A percentile compares a stretch with the other conserved stretches of the same genome.
These are phyloP conservation scores for Cercospora brassicicola DNA, from an alignment of 2,329 filamentous ascomycete genomes.

Conservation along the genomic window DNA sequence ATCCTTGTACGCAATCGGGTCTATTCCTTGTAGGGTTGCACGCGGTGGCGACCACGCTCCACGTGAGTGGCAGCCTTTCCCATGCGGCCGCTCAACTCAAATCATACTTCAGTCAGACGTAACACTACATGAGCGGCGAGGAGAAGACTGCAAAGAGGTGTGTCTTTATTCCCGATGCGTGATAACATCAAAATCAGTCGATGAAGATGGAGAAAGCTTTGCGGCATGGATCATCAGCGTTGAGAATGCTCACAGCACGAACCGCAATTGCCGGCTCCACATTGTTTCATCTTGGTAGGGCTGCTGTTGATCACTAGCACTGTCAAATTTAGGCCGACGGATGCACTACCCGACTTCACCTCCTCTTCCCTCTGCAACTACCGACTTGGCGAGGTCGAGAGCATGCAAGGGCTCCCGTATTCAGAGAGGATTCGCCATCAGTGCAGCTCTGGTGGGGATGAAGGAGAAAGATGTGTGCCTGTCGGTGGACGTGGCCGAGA, in stretches of 20 bases:
- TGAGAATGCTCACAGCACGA: not conserved
- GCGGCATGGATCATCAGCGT: not conserved
- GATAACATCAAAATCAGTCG: not conserved
- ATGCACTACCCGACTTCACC: not conserved
- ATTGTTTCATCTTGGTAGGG: constrained; percentile 4
- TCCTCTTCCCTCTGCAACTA: not conserved
- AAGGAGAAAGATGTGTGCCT: not conserved
- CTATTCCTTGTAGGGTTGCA: constrained; percentile 1
- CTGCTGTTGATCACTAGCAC: constrained; percentile 2
- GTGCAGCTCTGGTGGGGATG: not conserved
- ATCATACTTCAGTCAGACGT: not conserved
- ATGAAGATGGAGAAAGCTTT: not conserved
- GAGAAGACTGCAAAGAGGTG: not conserved
- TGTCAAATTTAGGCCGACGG: not conserved
- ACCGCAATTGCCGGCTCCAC: constrained; percentile 7
- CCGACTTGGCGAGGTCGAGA: not conserved
- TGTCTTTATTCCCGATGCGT: not conserved
- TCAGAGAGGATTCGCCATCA: not conserved
- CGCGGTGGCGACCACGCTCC: constrained; percentile 7
- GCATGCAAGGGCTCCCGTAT: not conserved
- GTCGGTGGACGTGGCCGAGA: not conserved
- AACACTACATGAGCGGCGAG: not conserved
- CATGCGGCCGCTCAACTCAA: not conserved
- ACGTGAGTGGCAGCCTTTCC: not conserved
- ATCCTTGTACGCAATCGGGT: not conserved